Percentiles rank a stretch among this genome's conserved stretches.
These are phyloP conservation scores for Candida stauntonica DNA, from an alignment of 805 yeast species.

Conservation along the genomic window DNA sequence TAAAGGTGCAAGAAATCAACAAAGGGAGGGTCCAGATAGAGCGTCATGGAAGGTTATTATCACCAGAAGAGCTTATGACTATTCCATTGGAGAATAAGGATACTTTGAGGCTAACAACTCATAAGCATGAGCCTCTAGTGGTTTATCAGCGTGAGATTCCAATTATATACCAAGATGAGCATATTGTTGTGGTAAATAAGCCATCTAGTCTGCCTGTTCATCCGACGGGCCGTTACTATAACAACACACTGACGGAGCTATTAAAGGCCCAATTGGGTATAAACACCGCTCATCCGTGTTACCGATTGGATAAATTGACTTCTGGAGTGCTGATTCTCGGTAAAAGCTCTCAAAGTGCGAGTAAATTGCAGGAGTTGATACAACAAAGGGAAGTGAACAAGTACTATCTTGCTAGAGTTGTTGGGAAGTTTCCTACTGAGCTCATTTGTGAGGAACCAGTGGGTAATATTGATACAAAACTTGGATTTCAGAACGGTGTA, in stretches of 20 bases:
- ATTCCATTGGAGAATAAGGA: constrained; percentile 26
- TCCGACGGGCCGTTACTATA: constrained; percentile 84
- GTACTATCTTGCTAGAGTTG: constrained; percentile 81
- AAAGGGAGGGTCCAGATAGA: constrained; percentile 9
- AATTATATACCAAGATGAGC: constrained; percentile 40
- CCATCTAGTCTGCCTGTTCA: constrained; percentile 95
- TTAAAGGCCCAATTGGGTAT: constrained; percentile 60
- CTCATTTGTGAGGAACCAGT: constrained; percentile 68
- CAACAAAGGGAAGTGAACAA: constrained; percentile 70
- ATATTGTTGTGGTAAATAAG: constrained; percentile 78
- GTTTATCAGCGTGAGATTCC: constrained; percentile 29
- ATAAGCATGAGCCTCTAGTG: constrained; percentile 76
- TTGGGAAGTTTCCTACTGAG: constrained; percentile 72
- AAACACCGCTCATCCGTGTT: constrained; percentile 46
- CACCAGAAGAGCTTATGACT: constrained; percentile 6
- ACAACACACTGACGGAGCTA: constrained; percentile 73
- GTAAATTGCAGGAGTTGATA: constrained; percentile 53
- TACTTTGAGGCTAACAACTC: constrained; percentile 40
- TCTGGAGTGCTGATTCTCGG: constrained; percentile 80
- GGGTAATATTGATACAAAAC: constrained; percentile 66
- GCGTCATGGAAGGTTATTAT: constrained; percentile 2
- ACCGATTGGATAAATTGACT: constrained; percentile 84
- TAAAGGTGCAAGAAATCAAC: too few species aligned
- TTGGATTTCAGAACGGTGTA: constrained; percentile 45
- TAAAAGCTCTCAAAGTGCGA: constrained; percentile 26